Evolutionary conservation across 495 filamentous ascomycete species (phyloP).

Genomic region (Pseudoneurospora amorphoporcata): DNA sequence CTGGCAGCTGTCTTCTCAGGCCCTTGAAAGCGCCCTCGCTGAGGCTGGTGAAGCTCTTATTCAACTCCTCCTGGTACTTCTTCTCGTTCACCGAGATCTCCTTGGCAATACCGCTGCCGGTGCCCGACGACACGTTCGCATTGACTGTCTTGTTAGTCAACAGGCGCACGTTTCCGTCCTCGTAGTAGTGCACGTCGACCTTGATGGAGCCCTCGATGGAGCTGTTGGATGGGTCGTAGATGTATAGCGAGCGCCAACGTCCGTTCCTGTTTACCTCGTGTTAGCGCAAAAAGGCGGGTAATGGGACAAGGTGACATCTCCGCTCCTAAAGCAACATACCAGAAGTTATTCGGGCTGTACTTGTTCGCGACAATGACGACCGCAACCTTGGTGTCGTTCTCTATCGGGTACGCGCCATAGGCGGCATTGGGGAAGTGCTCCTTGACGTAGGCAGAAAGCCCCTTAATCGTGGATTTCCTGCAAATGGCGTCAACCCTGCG

Average conservation of each 20-base stretch:
- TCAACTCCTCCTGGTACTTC: constrained; percentile 93
- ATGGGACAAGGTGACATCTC: background rate
- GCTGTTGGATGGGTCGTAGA: constrained; percentile 54
- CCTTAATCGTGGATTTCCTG: constrained; percentile 73
- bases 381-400: constrained; percentile 64
- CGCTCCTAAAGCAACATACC: constrained; percentile 42
- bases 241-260: constrained; percentile 85
- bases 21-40: constrained; percentile 94
- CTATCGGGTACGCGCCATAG: constrained; percentile 69
- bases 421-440: constrained; percentile 85
- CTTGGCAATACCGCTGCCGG: constrained; percentile 57
- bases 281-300: background rate
- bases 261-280: constrained; percentile 58
- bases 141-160: constrained; percentile 69
- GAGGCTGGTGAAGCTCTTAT: constrained; percentile 74
- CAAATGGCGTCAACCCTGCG: background rate
- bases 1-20: constrained; percentile 81
- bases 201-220: constrained; percentile 58
- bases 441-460: constrained; percentile 60
- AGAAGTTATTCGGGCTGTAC: constrained; percentile 96
- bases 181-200: constrained; percentile 97
- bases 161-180: constrained; percentile 94
- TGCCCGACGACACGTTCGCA: constrained; percentile 45
- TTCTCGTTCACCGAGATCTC: constrained; percentile 72
- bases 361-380: constrained; percentile 86